Evolutionary conservation across 2,329 filamentous ascomycete genomes (phyloP).

Genomic region (Cladophialophora psammophila): DNA sequence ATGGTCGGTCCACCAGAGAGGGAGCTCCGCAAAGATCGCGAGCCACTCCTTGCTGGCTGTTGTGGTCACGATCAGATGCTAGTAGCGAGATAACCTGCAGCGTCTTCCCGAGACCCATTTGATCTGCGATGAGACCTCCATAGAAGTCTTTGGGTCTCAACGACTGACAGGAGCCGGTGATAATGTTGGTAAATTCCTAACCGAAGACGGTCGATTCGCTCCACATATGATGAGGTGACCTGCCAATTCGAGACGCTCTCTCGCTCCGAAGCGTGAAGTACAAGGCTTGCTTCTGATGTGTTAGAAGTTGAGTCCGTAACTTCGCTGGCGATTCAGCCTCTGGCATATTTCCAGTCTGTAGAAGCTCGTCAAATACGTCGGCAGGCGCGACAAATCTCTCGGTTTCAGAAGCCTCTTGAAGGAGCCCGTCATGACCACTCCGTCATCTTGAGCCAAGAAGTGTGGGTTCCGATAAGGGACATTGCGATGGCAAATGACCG

Average conservation of each 20-base stretch:
- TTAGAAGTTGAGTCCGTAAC: background rate
- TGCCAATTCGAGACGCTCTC: background rate
- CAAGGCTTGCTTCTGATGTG: background rate
- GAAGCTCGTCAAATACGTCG: background rate
- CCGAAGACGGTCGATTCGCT: background rate
- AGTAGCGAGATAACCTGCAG: constrained; percentile 53
- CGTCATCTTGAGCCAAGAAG: background rate
- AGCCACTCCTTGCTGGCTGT: no score
- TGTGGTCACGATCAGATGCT: constrained; percentile 36
- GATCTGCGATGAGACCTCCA: constrained; percentile 56
- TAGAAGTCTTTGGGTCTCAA: background rate
- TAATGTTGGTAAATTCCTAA: background rate
- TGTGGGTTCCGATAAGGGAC: constrained; percentile 42
- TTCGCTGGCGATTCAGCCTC: background rate
- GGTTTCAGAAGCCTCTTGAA: background rate
- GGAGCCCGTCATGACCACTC: background rate
- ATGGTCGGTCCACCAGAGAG: background rate
- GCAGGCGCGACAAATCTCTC: background rate
- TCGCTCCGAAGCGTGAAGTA: background rate
- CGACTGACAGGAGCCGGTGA: background rate
- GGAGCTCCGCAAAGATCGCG: background rate
- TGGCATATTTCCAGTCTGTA: background rate
- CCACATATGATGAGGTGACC: background rate
- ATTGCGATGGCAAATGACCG: constrained; percentile 37
- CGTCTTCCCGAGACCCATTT: constrained; percentile 58